These are phyloP conservation scores for Beauveria medogensis DNA, from an alignment of 2,329 filamentous ascomycete genomes.

Conservation along the genomic window DNA sequence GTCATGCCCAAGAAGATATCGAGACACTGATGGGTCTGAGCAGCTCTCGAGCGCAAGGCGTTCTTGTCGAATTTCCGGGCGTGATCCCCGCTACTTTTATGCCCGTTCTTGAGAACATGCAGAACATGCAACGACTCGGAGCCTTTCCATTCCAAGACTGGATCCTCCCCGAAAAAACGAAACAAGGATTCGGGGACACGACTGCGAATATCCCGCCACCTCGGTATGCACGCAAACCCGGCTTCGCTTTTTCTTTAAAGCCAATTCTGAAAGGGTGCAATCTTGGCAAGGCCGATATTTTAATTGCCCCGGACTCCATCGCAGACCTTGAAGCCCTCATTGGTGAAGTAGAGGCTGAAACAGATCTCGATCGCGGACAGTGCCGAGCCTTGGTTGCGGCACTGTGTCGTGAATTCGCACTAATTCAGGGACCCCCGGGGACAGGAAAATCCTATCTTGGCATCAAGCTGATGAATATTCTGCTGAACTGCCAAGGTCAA, in stretches of 20 bases:
- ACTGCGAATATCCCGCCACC: slow-evolving; percentile 3
- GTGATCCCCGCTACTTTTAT: background rate
- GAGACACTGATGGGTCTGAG: slow-evolving; percentile 3
- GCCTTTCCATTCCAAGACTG: slow-evolving; percentile 3
- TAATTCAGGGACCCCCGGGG: slow-evolving; percentile 62
- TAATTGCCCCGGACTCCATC: background rate
- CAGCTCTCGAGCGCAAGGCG: background rate
- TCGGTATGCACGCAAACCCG: background rate
- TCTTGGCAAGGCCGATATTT: background rate
- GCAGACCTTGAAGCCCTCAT: background rate
- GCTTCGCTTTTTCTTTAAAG: slow-evolving; percentile 3
- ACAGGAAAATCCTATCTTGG: slow-evolving; percentile 60
- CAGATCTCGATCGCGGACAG: slow-evolving; percentile 44
- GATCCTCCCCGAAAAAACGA: slow-evolving; percentile 1
- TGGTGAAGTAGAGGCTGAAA: slow-evolving; percentile 15
- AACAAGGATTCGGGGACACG: background rate
- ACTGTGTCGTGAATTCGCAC: slow-evolving; percentile 43
- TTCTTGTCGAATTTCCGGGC: slow-evolving; percentile 3
- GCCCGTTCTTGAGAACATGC: slow-evolving; percentile 4
- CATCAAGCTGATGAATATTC: slow-evolving; percentile 44
- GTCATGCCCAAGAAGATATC: background rate
- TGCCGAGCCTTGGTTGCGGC: slow-evolving; percentile 43
- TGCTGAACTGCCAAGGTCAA: slow-evolving; percentile 34
- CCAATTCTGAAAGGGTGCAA: background rate
- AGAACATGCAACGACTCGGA: slow-evolving; percentile 3